Evolutionary conservation across 176 grass and related monocot genomes (phyloP).

Genomic region (Aegilops speltoides): DNA sequence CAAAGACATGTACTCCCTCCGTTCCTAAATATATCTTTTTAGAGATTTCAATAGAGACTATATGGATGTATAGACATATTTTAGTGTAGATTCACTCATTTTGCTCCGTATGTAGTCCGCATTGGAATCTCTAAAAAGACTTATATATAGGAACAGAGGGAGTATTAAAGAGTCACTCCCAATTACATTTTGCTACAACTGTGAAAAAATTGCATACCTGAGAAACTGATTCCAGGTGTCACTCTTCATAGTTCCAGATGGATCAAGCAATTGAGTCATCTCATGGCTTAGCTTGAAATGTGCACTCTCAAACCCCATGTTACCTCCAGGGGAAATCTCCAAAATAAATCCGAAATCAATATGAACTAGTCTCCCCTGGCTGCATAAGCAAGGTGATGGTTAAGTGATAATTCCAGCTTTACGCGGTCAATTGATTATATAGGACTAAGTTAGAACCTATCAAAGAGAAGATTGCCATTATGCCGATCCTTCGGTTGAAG

Average conservation of each 20-base stretch:
- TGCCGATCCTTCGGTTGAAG: slow-evolving; percentile 99
- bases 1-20: neutral
- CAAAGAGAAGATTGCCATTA: slow-evolving; percentile 99
- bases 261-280: slow-evolving; percentile 99
- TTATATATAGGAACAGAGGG: neutral
- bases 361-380: slow-evolving; percentile 97
- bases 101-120: too few species aligned
- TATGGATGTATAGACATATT: too few species aligned
- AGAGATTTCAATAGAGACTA: too few species aligned
- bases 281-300: slow-evolving; percentile 99
- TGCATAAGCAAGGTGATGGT: slow-evolving; percentile 53
- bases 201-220: slow-evolving; percentile 53
- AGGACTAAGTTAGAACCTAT: slow-evolving; percentile 54
- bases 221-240: slow-evolving; percentile 98
- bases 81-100: too few species aligned
- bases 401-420: slow-evolving; percentile 26
- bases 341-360: slow-evolving; percentile 99
- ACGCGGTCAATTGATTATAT: slow-evolving; percentile 25
- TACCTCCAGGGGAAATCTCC: slow-evolving; percentile 98
- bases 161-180: neutral
- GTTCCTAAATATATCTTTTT: too few species aligned
- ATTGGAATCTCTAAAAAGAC: too few species aligned
- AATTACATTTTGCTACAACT: slow-evolving; percentile 8
- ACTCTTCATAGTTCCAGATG: slow-evolving; percentile 97
- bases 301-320: slow-evolving; percentile 98